Evolutionary conservation across 2,329 filamentous ascomycete species (phyloP), one percentile per base, ranked within the genome.

Genomic region (Coniochaeta ligniaria): DNA sequence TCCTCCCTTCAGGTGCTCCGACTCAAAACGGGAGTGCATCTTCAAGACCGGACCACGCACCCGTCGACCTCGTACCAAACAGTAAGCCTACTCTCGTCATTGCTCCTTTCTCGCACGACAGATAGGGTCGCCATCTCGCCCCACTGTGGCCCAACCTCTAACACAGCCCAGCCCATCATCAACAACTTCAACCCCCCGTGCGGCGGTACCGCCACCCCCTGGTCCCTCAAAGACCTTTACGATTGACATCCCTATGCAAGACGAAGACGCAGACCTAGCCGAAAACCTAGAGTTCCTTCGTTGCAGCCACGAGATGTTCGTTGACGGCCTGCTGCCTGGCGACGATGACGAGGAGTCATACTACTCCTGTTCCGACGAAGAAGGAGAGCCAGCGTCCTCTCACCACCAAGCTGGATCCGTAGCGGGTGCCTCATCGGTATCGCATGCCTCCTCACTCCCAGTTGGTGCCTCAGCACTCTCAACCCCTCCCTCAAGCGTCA

Each of bases 11-110:
- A 83, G 81, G 65, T 84, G 82, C 65, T 74, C 78, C 57, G 76
- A 78, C 54, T 81, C 77, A 33, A 83, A 82, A 67, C 73, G 76
- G 58, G 81, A 84, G 69, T 84, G 81, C 61, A 71, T 83, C 60
- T 80, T 81, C 62, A 75, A 79, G 56, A 79, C 77, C 0, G 78
- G 75, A 8, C 78, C 81, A 0, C 74, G 81, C 16, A 81, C 76
- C n/a, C 74, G 82, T 52, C 73, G 81, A 36, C 74, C 76, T 5
- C 75, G 77, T 61, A 74, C 75, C 8, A 75, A 73, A 65, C 66
- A 73, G 80, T 82, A 68, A 70, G 77, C 11, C 22, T 17, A 24
- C n/a, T 41, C 28, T 33, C 35, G 41, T 31, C 14, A 24, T 24
- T 5, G 38, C 28, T n/a, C 43, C 35, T 16, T 3, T 38, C 47